phyloP scores from a whole-genome alignment of 805 yeast genomes.

The Candida railenensis region DNA sequence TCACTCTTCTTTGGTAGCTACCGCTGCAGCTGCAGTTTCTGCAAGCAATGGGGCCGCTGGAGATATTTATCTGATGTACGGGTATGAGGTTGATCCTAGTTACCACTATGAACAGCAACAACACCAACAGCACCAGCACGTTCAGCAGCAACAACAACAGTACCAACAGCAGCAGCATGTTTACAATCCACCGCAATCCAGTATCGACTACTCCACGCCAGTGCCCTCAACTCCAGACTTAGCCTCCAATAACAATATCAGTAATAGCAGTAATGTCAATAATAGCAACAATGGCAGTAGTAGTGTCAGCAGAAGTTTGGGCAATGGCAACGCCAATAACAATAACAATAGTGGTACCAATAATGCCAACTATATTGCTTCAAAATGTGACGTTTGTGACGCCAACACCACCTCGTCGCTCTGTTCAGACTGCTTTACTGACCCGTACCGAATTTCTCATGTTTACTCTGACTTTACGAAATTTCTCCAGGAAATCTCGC shows the following conservation, averaged over 20 bases:
- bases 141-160: slow-evolving; percentile 3
- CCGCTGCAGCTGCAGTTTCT: slow-evolving; percentile 7
- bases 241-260: neutral
- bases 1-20: slow-evolving; percentile 3
- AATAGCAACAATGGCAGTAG: neutral
- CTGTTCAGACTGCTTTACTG: slow-evolving; percentile 25
- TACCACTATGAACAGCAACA: slow-evolving; percentile 2
- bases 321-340: neutral
- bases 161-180: neutral
- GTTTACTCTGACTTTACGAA: slow-evolving; percentile 28
- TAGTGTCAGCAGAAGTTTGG: neutral
- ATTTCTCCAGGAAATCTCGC: slow-evolving; percentile 20
- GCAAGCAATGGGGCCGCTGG: slow-evolving; percentile 3
- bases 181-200: slow-evolving; percentile 2
- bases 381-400: slow-evolving; percentile 27
- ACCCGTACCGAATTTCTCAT: slow-evolving; percentile 26
- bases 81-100: slow-evolving; percentile 1
- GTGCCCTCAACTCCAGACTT: slow-evolving; percentile 15
- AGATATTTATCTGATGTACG: slow-evolving; percentile 3
- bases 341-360: neutral
- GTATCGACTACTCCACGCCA: slow-evolving; percentile 1
- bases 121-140: slow-evolving; percentile 3
- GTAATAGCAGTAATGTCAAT: slow-evolving; percentile 6
- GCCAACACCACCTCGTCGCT: slow-evolving; percentile 14
- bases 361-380: neutral